Percentiles rank a stretch among this genome's conserved stretches.
phyloP scores from a whole-genome alignment of 768 basidiomycete species.

The Arthromyces matolae region DNA sequence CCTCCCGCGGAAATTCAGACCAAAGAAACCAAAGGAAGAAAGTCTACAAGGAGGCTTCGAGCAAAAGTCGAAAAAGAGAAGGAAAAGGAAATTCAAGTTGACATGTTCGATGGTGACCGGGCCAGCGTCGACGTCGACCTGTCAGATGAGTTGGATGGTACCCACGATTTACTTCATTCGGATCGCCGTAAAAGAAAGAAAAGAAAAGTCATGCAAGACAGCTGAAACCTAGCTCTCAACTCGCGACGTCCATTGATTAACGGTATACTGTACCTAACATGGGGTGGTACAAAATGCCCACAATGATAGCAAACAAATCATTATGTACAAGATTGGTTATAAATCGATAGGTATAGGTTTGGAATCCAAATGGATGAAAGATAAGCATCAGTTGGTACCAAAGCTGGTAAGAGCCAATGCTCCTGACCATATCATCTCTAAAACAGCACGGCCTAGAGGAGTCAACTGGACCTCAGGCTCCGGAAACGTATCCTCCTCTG shows the following conservation, averaged over 20 bases:
- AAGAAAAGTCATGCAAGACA: too few species aligned
- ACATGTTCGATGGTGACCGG: background rate
- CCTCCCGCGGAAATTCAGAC: conserved; percentile 39
- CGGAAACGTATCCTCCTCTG: conserved; percentile 38
- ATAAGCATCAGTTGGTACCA: conserved; percentile 23
- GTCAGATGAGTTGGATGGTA: too few species aligned
- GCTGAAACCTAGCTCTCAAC: too few species aligned
- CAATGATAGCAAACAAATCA: background rate
- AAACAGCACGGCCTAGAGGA: conserved; percentile 48
- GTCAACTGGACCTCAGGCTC: conserved; percentile 45
- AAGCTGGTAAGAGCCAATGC: conserved; percentile 52
- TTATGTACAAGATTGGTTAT: background rate
- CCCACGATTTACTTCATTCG: too few species aligned
- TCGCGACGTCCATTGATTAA: too few species aligned
- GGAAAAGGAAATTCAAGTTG: background rate
- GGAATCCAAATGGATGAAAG: too few species aligned
- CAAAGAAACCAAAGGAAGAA: conserved; percentile 43
- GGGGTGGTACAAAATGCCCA: background rate
- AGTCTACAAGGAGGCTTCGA: conserved; percentile 34
- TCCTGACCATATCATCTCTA: conserved; percentile 57
- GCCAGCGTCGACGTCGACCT: too few species aligned
- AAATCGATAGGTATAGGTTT: background rate
- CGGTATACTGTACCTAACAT: too few species aligned
- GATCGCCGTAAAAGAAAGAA: too few species aligned
- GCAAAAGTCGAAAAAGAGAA: conserved; percentile 14